Percentiles rank a stretch among this genome's conserved stretches.
Conservation (phyloP, 805 yeast genomes). For the Suhomyces tanzawaensis region DNA sequence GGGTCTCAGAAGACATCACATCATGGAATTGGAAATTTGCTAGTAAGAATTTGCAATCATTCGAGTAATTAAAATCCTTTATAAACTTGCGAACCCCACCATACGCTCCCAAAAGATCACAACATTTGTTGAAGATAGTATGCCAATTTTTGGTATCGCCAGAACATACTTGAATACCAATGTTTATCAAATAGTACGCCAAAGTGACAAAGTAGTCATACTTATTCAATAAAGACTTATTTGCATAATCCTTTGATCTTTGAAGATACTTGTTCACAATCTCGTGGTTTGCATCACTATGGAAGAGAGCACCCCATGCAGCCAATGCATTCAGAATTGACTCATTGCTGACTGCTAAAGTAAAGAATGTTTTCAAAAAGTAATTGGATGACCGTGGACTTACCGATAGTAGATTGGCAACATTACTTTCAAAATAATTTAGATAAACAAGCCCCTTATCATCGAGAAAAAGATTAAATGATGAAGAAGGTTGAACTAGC, state of each 20-base stretch:
- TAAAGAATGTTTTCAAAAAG: slow-evolving; percentile 25
- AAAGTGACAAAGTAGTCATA: slow-evolving; percentile 18
- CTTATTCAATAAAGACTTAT: slow-evolving; percentile 10
- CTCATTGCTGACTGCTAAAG: slow-evolving; percentile 20
- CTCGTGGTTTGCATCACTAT: slow-evolving; percentile 10
- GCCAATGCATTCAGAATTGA: slow-evolving; percentile 25
- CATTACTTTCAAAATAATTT: slow-evolving; percentile 19
- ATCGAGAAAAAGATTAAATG: slow-evolving; percentile 13
- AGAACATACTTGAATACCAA: slow-evolving; percentile 21
- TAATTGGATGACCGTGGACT: slow-evolving; percentile 22
- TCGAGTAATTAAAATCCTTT: slow-evolving; percentile 27
- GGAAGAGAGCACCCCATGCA: slow-evolving; percentile 31
- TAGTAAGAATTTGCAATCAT: slow-evolving; percentile 41
- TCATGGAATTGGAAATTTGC: slow-evolving; percentile 46
- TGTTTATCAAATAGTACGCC: slow-evolving; percentile 20
- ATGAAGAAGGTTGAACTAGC: slow-evolving; percentile 5
- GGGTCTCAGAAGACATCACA: slow-evolving; percentile 34
- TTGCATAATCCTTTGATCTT: slow-evolving; percentile 13
- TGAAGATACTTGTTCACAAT: slow-evolving; percentile 13
- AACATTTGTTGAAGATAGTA: slow-evolving; percentile 30
- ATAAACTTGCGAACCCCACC: slow-evolving; percentile 38
- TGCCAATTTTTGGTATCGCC: slow-evolving; percentile 39
- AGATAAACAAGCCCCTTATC: slow-evolving; percentile 19
- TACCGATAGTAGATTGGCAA: slow-evolving; percentile 19
- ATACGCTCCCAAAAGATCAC: slow-evolving; percentile 25